These are phyloP conservation scores for Exophiala sp. DNA, from an alignment of 2,329 filamentous ascomycete genomes.

Conservation along the genomic window DNA sequence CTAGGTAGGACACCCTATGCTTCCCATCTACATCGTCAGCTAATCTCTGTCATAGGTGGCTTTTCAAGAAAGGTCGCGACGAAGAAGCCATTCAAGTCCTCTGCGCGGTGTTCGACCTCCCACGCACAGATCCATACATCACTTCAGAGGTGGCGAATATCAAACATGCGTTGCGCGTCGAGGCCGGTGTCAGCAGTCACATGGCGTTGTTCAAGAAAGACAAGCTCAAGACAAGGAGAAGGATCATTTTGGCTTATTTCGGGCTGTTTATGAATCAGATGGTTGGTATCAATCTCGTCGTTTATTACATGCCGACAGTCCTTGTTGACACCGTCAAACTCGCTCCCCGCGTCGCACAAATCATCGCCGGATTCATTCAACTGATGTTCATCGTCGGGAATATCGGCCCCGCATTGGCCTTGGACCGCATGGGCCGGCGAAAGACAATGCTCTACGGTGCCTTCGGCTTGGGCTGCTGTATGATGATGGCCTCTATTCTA, in stretches of 20 bases:
- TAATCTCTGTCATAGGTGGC: constrained; percentile 2
- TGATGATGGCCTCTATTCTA: constrained; percentile 41
- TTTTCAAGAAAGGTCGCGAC: constrained; percentile 13
- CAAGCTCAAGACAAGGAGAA: constrained; percentile 21
- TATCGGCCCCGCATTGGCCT: constrained; percentile 45
- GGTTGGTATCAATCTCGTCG: constrained; percentile 43
- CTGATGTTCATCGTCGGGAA: constrained; percentile 43
- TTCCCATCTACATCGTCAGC: neutral
- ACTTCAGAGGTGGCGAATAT: constrained; percentile 28
- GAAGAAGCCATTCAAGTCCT: constrained; percentile 19
- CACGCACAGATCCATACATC: constrained; percentile 31
- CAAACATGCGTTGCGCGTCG: constrained; percentile 4
- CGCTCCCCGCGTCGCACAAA: constrained; percentile 41
- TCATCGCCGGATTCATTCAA: constrained; percentile 46
- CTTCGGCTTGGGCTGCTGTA: constrained; percentile 36
- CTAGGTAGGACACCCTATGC: constrained; percentile 29
- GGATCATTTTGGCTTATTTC: constrained; percentile 1
- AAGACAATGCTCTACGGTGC: constrained; percentile 38
- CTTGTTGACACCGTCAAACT: constrained; percentile 48
- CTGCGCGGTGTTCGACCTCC: constrained; percentile 38
- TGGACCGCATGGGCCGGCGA: constrained; percentile 41
- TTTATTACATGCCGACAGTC: constrained; percentile 37
- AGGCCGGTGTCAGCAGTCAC: constrained; percentile 33
- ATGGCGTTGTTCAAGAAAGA: constrained; percentile 36
- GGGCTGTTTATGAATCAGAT: constrained; percentile 35